phyloP scores from a whole-genome alignment of 208 protist species.

The Wallacemonas sp. region DNA sequence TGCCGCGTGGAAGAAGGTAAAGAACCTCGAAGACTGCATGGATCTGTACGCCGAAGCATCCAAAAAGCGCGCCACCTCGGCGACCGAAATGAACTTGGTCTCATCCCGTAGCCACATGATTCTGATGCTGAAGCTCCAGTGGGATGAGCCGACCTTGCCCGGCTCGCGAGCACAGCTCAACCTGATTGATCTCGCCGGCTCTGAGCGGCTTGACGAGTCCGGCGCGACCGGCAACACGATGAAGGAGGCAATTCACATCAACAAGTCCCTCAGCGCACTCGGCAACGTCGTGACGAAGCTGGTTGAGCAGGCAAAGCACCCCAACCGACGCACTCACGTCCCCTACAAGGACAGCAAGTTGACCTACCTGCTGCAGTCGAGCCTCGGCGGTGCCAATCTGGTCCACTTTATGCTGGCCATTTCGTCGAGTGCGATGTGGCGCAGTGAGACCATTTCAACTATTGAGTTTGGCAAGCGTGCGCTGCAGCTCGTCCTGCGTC shows the following conservation, averaged over 20 bases:
- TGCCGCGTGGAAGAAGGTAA: constrained; percentile 72
- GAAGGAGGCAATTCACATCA: constrained; percentile 94
- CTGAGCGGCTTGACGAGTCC: constrained; percentile 85
- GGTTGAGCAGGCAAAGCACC: constrained; percentile 84
- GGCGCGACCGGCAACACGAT: constrained; percentile 83
- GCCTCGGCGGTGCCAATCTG: constrained; percentile 85
- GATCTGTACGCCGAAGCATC: constrained; percentile 71
- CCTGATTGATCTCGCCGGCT: constrained; percentile 94
- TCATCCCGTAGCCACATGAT: constrained; percentile 92
- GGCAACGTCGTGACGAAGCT: constrained; percentile 92
- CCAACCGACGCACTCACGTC: constrained; percentile 80
- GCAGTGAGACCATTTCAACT: constrained; percentile 82
- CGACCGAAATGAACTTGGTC: constrained; percentile 92
- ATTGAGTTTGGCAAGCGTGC: constrained; percentile 92
- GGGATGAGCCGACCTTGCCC: constrained; percentile 85
- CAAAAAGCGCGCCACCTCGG: constrained; percentile 68
- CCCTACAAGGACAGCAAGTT: constrained; percentile 94
- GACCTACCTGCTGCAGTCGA: constrained; percentile 92
- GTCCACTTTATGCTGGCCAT: constrained; percentile 88
- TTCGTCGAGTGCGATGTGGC: constrained; percentile 78
- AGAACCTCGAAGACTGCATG: constrained; percentile 75
- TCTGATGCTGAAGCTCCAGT: constrained; percentile 87
- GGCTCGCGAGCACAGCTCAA: constrained; percentile 89
- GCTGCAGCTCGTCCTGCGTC: constrained; percentile 82
- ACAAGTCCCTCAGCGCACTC: constrained; percentile 93